These are phyloP conservation scores for Solanum medicagineum DNA, from an alignment of 257 asterid species.

Conservation along the genomic window DNA sequence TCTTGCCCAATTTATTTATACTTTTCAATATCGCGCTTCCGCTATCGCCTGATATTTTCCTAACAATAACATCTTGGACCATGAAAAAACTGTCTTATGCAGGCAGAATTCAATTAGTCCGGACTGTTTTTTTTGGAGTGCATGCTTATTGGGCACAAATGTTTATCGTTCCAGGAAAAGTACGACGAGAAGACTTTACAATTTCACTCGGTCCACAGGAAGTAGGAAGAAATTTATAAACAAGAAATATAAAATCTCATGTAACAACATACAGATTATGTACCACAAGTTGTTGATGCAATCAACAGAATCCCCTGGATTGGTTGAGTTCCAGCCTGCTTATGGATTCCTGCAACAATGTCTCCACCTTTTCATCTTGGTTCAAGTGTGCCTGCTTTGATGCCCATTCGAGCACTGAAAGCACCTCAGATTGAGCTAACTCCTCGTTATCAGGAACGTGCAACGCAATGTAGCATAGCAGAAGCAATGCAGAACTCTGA, in stretches of 20 bases:
- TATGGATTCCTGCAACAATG: constrained; percentile 15
- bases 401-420: constrained; percentile 28
- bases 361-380: constrained; percentile 22
- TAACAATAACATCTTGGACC: too few species aligned
- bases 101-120: too few species aligned
- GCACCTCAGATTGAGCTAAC: constrained; percentile 26
- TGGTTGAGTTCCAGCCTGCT: constrained; percentile 30
- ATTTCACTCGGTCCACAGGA: not conserved
- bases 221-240: not conserved
- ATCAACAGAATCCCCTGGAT: constrained; percentile 18
- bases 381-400: constrained; percentile 13
- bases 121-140: too few species aligned
- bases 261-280: not conserved
- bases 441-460: constrained; percentile 32
- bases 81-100: too few species aligned
- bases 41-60: too few species aligned
- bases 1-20: too few species aligned
- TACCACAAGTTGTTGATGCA: not conserved
- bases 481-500: constrained; percentile 14
- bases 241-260: not conserved
- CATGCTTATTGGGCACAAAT: too few species aligned
- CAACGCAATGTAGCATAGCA: constrained; percentile 26
- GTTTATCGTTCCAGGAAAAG: too few species aligned
- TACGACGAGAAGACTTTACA: too few species aligned
- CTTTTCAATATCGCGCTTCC: too few species aligned